phyloP scores from a whole-genome alignment of 2,329 filamentous ascomycete species.

The Talaromyces sp. region DNA sequence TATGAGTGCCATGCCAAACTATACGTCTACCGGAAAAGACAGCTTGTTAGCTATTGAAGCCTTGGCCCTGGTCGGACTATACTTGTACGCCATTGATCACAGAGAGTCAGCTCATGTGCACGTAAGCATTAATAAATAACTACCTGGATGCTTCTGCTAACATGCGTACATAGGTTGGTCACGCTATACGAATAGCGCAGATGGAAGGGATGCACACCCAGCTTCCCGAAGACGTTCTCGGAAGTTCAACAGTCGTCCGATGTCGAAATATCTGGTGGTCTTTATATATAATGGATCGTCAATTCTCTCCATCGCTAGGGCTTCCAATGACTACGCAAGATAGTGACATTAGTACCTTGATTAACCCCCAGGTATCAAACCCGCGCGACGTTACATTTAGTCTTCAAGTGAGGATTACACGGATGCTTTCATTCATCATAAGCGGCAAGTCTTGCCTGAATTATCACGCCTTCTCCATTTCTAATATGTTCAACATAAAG shows the following conservation, averaged over 20 bases:
- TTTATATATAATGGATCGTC: slow-evolving; percentile 37
- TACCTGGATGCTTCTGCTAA: neutral
- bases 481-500: slow-evolving; percentile 17
- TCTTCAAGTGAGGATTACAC: slow-evolving; percentile 34
- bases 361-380: slow-evolving; percentile 21
- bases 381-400: slow-evolving; percentile 28
- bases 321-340: slow-evolving; percentile 37
- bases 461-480: neutral
- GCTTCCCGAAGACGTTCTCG: slow-evolving; percentile 34
- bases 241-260: slow-evolving; percentile 24
- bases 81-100: slow-evolving; percentile 36
- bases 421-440: slow-evolving; percentile 32
- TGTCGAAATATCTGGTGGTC: slow-evolving; percentile 42
- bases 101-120: slow-evolving; percentile 31
- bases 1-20: slow-evolving; percentile 26
- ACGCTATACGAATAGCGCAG: slow-evolving; percentile 39
- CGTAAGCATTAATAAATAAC: slow-evolving; percentile 15
- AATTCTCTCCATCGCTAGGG: slow-evolving; percentile 38
- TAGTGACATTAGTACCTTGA: slow-evolving; percentile 33
- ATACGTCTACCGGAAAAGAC: slow-evolving; percentile 31
- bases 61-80: slow-evolving; percentile 33
- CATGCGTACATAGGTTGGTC: slow-evolving; percentile 28
- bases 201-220: slow-evolving; percentile 40
- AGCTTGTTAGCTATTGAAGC: slow-evolving; percentile 36
- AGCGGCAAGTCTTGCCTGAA: slow-evolving; percentile 24